Percentiles rank a stretch among this genome's conserved stretches.
phyloP scores from a whole-genome alignment of 2,329 filamentous ascomycete species.

The Ilyonectria sp. region DNA sequence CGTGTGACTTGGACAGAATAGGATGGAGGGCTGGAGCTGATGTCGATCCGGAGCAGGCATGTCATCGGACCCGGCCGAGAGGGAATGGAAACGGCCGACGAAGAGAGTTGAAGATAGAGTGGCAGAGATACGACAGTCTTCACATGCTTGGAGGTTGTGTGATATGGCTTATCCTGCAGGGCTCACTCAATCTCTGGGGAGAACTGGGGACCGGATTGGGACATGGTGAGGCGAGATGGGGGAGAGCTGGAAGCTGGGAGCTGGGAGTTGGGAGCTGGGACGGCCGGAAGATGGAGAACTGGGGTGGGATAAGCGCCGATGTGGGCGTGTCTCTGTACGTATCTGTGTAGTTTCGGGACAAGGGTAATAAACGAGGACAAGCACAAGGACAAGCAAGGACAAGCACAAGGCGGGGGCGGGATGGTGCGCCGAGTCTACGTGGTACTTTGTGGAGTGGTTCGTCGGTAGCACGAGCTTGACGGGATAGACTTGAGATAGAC shows the following conservation, averaged over 20 bases:
- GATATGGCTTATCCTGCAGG: neutral
- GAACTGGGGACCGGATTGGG: neutral
- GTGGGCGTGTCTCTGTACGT: neutral
- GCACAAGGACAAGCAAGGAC: neutral
- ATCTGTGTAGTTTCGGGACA: neutral
- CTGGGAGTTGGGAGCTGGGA: neutral
- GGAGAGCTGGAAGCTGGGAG: neutral
- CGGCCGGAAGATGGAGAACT: neutral
- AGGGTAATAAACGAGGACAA: neutral
- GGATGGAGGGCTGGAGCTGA: slow-evolving; percentile 5
- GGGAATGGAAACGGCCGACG: slow-evolving; percentile 18
- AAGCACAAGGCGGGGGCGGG: neutral
- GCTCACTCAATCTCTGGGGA: neutral
- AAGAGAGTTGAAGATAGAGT: slow-evolving; percentile 1
- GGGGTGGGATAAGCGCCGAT: slow-evolving; percentile 8
- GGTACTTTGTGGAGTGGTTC: neutral
- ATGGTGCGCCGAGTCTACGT: neutral
- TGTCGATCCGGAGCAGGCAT: neutral
- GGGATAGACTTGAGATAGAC: neutral
- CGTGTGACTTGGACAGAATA: slow-evolving; percentile 22
- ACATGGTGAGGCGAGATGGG: neutral
- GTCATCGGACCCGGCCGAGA: slow-evolving; percentile 27
- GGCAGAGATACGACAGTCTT: neutral
- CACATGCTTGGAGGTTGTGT: neutral
- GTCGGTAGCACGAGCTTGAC: neutral